Base-by-base conservation (phyloP, 345 rosid genomes). In the Odontarrhena argentea region DNA sequence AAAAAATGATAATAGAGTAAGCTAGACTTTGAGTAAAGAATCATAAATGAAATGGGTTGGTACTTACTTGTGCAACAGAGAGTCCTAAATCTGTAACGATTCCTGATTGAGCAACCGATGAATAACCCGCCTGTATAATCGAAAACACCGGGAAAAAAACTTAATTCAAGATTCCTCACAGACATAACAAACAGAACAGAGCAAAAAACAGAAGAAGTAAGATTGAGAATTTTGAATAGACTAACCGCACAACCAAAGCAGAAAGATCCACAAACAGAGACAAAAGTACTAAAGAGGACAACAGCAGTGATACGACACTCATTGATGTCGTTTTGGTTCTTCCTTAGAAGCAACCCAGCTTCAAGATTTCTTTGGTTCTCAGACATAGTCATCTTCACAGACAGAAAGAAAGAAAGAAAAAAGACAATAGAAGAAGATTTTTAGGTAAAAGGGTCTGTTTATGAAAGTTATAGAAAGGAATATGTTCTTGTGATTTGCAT, bases 21-120 rank as follows among this genome's bases (percentile, higher is more conserved):
- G 36, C 6, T 32, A 56, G 42, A 13, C 26, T 35, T 5, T 10
- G 14, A 49, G 44, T 40, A 32, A 10, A 50, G 14, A 56, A 13
- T 14, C 55, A 53, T 18, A 9, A 13, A 2, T 2, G 0, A 58
- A 50, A 32, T 32, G 11, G 65, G 41, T 49, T 52, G n/a, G 11
- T 57, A 32, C 49, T 78, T 58, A 78, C 87, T 63, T 74, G 73
- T 59, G 77, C 69, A 18, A 70, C 70, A 58, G 85, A 66, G 55
- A 83, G 81, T 7, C 70, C 77, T 49, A 83, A 48, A n/a, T 79
- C 85, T 25, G 64, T 36, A 60, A 25, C 25, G 51, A 83, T 83
- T 36, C 77, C 78, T 45, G 69, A 1, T 47, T 81, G 78, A 42
- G 80, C 82, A 10, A 79, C 77, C 0, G 84, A 83, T 68, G 86